phyloP scores from a whole-genome alignment of 148 eudicot genomes.

The Dianthus caryophyllus region DNA sequence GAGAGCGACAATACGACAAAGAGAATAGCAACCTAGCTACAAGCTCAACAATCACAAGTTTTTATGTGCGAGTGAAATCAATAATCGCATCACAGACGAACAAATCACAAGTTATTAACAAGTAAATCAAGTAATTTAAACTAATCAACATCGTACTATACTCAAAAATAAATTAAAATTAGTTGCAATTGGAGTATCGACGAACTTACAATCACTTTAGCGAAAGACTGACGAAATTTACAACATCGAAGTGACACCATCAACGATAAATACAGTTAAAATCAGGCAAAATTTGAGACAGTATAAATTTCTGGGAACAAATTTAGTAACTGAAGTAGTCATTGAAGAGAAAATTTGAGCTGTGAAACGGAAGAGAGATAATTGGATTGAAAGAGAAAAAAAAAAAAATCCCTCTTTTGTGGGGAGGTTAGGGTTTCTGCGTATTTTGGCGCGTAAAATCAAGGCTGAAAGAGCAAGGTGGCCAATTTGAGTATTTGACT shows the following conservation, averaged over 20 bases:
- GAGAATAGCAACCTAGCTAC: not conserved
- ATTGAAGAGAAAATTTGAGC: not conserved
- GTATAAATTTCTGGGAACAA: not conserved
- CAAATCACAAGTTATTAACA: not conserved
- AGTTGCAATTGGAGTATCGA: not conserved
- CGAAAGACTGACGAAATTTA: not conserved
- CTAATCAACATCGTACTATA: not conserved
- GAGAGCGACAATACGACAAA: no score
- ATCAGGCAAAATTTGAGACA: not conserved
- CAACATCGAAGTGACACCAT: no score
- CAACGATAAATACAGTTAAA: not conserved
- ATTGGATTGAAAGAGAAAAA: not conserved
- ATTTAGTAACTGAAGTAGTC: not conserved
- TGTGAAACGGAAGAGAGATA: not conserved
- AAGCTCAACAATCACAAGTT: not conserved
- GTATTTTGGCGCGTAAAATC: no score
- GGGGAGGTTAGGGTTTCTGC: not conserved
- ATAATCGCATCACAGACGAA: not conserved
- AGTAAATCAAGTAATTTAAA: not conserved
- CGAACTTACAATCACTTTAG: conserved; percentile 10
- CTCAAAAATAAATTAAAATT: not conserved
- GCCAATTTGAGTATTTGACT: no score
- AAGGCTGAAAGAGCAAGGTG: no score
- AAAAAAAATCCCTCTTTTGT: not conserved
- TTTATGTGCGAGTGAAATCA: not conserved